These are phyloP conservation scores for Zanthoxylum bungeanum DNA, from an alignment of 345 rosid genomes.

Conservation along the genomic window DNA sequence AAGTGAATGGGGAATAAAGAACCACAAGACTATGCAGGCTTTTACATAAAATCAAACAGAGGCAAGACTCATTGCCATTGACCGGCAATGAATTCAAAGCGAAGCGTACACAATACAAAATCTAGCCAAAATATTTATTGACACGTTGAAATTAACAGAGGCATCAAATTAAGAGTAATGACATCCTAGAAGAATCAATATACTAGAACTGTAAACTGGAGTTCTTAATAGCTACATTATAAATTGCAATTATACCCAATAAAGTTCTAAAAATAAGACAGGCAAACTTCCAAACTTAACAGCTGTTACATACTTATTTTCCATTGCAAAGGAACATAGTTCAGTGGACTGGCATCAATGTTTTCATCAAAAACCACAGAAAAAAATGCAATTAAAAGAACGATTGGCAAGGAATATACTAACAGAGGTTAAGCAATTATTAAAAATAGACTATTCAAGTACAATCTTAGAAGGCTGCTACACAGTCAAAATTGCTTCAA, in stretches of 20 bases:
- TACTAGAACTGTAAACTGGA: neutral
- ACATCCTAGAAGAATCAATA: conserved; percentile 17
- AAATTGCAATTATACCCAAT: neutral
- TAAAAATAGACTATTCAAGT: neutral
- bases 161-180: conserved; percentile 16
- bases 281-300: neutral
- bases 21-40: conserved; percentile 50
- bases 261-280: neutral
- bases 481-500: neutral
- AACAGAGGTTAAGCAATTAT: neutral
- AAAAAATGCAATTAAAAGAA: neutral
- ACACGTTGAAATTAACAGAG: conserved; percentile 15
- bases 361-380: too few relatives aligned
- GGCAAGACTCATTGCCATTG: conserved; percentile 22
- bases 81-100: conserved; percentile 20
- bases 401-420: neutral
- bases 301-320: neutral
- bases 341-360: neutral
- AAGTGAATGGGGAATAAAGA: conserved; percentile 76
- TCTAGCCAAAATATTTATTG: too few relatives aligned
- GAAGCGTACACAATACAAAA: neutral
- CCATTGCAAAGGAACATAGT: neutral
- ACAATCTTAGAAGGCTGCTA: neutral
- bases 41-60: too few relatives aligned
- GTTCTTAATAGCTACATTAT: neutral